Base-by-base conservation (phyloP, 257 asterid species). In the Solanum bulbocastanum region DNA sequence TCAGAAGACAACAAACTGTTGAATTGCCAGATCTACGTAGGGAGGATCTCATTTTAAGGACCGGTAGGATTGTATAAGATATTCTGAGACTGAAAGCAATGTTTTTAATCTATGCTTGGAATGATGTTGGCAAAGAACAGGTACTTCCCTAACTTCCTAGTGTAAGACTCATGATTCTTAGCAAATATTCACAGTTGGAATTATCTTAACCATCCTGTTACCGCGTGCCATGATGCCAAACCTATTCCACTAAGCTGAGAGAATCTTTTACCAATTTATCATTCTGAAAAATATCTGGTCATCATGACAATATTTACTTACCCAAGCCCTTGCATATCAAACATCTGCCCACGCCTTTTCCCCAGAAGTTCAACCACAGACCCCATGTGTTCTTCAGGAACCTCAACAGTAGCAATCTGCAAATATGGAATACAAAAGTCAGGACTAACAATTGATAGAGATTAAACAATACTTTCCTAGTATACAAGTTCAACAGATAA, bases 301-400 rank as follows among this genome's bases (percentile, higher is more conserved):
- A 79, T 16, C 62, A 32, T 81, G 42, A 81, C 44, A 81, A 81
- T 10, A 30, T 79, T 81, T 49, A 81, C 85, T 66, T 93, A 96
- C 99, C 99, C 99, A 71, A 93, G 69, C 87, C 98, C 98, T 92
- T 95, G 94, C 99, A 97, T 93, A 90, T 96, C 99, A 76, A 91
- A 88, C 99, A 97, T 96, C 84, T 93, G 99, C 46, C 99, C 99
- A 87, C 99, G 99, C 89, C 99, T 92, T 94, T 93, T 90, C 87
- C 99, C 99, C 65, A 97, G 99, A 92, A 97, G 98, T 92, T 97
- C 99, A 65, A 97, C 97, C 56, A 96, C 98, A 10, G 98, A 87
- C 62, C 99, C 99, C 95, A 96, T 82, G 90, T 94, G 95, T 89
- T 90, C 98, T 92, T 97, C 99, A 9, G 94, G 98, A 85, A 96